Conservation (phyloP, 768 basidiomycete genomes). For the Mycena polygramma region DNA sequence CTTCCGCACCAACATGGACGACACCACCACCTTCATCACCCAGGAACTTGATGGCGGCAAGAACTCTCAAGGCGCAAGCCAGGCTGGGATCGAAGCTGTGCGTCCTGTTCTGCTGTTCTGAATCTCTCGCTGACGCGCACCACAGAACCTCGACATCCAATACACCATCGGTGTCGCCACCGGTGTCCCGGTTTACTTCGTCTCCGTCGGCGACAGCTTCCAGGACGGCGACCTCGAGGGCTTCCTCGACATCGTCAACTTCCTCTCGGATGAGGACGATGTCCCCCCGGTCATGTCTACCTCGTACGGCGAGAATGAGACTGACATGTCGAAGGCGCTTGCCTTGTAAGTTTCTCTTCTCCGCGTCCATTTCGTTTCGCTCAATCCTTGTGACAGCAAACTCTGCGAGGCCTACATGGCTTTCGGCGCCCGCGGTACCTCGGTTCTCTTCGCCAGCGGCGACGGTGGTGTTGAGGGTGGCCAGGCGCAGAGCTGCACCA, state of each 20-base stretch:
- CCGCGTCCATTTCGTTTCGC: not conserved
- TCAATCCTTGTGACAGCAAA: slow-evolving; percentile 12
- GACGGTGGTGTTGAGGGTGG: slow-evolving; percentile 56
- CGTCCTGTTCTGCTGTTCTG: not conserved
- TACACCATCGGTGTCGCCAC: slow-evolving; percentile 42
- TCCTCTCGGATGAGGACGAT: slow-evolving; percentile 56
- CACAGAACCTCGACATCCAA: slow-evolving; percentile 36
- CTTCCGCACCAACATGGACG: slow-evolving; percentile 37
- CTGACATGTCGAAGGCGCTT: slow-evolving; percentile 53
- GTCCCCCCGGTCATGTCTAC: slow-evolving; percentile 73
- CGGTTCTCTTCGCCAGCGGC: slow-evolving; percentile 58
- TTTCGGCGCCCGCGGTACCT: slow-evolving; percentile 63
- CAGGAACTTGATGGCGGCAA: slow-evolving; percentile 37
- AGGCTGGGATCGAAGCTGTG: slow-evolving; percentile 40
- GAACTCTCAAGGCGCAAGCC: slow-evolving; percentile 30
- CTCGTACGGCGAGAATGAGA: slow-evolving; percentile 75
- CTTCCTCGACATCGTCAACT: slow-evolving; percentile 77
- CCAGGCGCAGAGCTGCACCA: slow-evolving; percentile 29
- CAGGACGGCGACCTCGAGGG: slow-evolving; percentile 42
- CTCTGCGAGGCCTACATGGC: slow-evolving; percentile 50
- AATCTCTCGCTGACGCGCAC: not conserved
- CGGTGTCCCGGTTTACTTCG: slow-evolving; percentile 47
- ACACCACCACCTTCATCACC: slow-evolving; percentile 38
- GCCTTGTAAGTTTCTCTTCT: slow-evolving; percentile 12
- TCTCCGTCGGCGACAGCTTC: slow-evolving; percentile 48